phyloP scores from a whole-genome alignment of 805 yeast species.

The Pichia exigua region DNA sequence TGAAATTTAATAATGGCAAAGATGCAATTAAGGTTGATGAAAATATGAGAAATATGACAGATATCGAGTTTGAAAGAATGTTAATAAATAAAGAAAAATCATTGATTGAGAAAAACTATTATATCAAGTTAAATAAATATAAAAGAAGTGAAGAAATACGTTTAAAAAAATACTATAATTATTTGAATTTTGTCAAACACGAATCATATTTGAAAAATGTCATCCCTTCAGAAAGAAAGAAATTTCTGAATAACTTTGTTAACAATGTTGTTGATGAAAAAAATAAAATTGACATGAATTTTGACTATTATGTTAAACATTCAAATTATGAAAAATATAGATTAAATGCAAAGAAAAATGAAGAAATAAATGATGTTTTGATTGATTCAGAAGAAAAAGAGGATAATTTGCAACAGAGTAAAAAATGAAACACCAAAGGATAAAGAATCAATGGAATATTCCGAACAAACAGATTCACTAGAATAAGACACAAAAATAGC shows the following conservation, averaged over 20 bases:
- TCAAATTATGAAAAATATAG: slow-evolving; percentile 37
- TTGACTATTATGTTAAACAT: slow-evolving; percentile 34
- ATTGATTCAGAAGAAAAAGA: slow-evolving; percentile 30
- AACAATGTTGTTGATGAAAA: slow-evolving; percentile 13
- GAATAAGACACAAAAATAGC: background rate
- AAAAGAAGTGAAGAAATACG: slow-evolving; percentile 22
- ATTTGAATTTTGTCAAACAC: slow-evolving; percentile 23
- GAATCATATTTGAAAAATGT: slow-evolving; percentile 15
- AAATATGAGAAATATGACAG: slow-evolving; percentile 16
- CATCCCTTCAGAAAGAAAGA: slow-evolving; percentile 17
- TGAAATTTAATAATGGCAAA: background rate
- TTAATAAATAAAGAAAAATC: slow-evolving; percentile 17
- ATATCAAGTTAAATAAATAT: slow-evolving; percentile 12
- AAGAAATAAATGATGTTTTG: slow-evolving; percentile 31
- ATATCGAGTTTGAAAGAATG: slow-evolving; percentile 17
- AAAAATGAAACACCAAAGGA: slow-evolving; percentile 10
- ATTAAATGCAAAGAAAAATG: slow-evolving; percentile 30
- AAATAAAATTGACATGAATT: slow-evolving; percentile 29
- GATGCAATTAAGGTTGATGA: background rate
- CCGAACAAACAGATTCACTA: background rate
- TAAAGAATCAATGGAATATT: background rate
- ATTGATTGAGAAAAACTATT: slow-evolving; percentile 12
- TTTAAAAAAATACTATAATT: slow-evolving; percentile 30
- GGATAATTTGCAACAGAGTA: slow-evolving; percentile 2
- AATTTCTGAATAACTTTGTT: slow-evolving; percentile 26